Evolutionary conservation across 164 flowering plant genomes (phyloP), one percentile per base, ranked within the genome.

Genomic region (Chloranthus sessilifolius): DNA sequence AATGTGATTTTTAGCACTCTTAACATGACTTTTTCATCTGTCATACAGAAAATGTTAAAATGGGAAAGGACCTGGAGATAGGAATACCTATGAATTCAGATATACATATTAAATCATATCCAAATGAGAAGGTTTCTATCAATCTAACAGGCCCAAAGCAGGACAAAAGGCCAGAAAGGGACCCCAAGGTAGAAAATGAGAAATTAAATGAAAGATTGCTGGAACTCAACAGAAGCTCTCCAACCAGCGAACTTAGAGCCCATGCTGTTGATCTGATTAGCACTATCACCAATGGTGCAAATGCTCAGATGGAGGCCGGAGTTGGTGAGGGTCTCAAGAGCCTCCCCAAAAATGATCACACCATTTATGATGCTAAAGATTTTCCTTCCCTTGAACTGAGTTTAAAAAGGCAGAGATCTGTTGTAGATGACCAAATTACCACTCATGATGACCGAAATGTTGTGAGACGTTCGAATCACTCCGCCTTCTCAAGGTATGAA

Each of bases 401-500:
- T 58, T 58, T 79, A 40, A 78, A 77, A 68, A 64, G 79, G 53
- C 63, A 54, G 12, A 61, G 72, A 68, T 73, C 65, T 21, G 59
- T 40, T 37, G 62, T 31, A 47, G 82, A 74, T 52, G 52, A 50
- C 33, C 64, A 66, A n/a, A 69, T n/a, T 20, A 29, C 48, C 19
- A 28, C 55, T 27, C 52, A 45, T 42, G 60, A 71, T 39, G 79
- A 75, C 6, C 63, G 67, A 29, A 78, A 68, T 59, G 68, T 73
- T 50, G 58, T 85, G 67, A 74, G 85, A 57, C 90, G 66, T 66
- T 88, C 96, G 22, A 79, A 76, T 51, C 59, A 61, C 35, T 88
- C 94, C 41, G 90, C 96, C 51, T 82, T 82, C 66, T 80, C 95
- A 59, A 85, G 79, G 89, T 85, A 59, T 58, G 74, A 26, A 38